Percentiles rank a stretch among this genome's conserved stretches.
These are phyloP conservation scores for Obba rivulosa DNA, from an alignment of 768 basidiomycete genomes.

Conservation along the genomic window DNA sequence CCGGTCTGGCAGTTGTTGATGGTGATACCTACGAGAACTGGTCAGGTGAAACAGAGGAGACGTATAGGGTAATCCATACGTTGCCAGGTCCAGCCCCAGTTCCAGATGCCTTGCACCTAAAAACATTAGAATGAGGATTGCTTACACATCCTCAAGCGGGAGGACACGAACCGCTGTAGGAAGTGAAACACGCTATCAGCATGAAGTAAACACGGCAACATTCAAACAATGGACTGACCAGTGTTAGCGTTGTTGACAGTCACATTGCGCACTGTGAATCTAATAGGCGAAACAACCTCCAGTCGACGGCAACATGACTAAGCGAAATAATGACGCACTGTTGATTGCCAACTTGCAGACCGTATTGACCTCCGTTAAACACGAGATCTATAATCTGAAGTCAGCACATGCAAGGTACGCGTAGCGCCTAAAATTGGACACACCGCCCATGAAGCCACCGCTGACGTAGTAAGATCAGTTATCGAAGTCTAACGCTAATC, in stretches of 20 bases:
- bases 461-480: slow-evolving; percentile 15
- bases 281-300: slow-evolving; percentile 15
- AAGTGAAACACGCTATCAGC: not conserved
- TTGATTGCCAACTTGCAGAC: slow-evolving; percentile 61
- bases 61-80: slow-evolving; percentile 13
- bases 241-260: slow-evolving; percentile 44
- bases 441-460: slow-evolving; percentile 54
- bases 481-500: not conserved
- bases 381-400: slow-evolving; percentile 29
- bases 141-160: no score
- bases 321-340: slow-evolving; percentile 40
- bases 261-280: slow-evolving; percentile 62
- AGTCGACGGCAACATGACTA: not conserved
- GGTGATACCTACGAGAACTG: slow-evolving; percentile 24
- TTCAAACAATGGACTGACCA: slow-evolving; percentile 21
- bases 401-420: not conserved
- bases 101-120: slow-evolving; percentile 21
- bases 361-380: slow-evolving; percentile 39
- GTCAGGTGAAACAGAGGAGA: not conserved
- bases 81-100: slow-evolving; percentile 47
- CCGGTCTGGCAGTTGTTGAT: slow-evolving; percentile 27
- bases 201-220: not conserved
- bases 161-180: slow-evolving; percentile 6
- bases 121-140: not conserved
- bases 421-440: slow-evolving; percentile 10